A percentile compares a stretch with the other conserved stretches of the same genome.
Conservation (phyloP, 768 basidiomycete species). For the Russula virescens region DNA sequence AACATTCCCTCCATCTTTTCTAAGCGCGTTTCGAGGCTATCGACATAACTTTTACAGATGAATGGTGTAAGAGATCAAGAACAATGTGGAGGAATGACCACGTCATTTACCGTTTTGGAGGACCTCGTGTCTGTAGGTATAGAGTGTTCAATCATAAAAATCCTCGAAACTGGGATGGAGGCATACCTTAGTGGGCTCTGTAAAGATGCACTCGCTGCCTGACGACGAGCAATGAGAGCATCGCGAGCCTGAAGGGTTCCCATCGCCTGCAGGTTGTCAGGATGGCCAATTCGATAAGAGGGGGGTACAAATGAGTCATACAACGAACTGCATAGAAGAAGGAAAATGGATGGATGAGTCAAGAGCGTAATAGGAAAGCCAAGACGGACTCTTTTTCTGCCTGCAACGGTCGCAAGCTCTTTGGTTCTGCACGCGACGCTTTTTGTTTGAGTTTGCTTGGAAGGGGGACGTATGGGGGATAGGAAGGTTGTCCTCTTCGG, state of each 20-base stretch:
- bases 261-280: slow-evolving; percentile 13
- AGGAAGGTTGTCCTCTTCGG: slow-evolving; percentile 11
- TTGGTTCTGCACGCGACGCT: slow-evolving; percentile 21
- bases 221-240: slow-evolving; percentile 18
- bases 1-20: slow-evolving; percentile 25
- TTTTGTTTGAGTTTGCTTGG: neutral
- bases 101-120: slow-evolving; percentile 19
- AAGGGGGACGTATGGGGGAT: neutral
- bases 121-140: slow-evolving; percentile 15
- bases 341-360: neutral
- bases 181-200: slow-evolving; percentile 20
- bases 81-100: neutral
- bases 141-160: neutral
- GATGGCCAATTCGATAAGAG: neutral
- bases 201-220: slow-evolving; percentile 17
- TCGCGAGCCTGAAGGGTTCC: neutral
- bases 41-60: slow-evolving; percentile 14
- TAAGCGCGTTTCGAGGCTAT: slow-evolving; percentile 23
- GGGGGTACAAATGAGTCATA: neutral
- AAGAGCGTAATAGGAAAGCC: neutral
- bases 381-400: slow-evolving; percentile 23
- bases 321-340: slow-evolving; percentile 15
- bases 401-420: slow-evolving; percentile 24
- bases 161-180: no score
- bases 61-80: neutral